Conservation (phyloP, 2,329 filamentous ascomycete species). For the Xenoacremonium recifei region DNA sequence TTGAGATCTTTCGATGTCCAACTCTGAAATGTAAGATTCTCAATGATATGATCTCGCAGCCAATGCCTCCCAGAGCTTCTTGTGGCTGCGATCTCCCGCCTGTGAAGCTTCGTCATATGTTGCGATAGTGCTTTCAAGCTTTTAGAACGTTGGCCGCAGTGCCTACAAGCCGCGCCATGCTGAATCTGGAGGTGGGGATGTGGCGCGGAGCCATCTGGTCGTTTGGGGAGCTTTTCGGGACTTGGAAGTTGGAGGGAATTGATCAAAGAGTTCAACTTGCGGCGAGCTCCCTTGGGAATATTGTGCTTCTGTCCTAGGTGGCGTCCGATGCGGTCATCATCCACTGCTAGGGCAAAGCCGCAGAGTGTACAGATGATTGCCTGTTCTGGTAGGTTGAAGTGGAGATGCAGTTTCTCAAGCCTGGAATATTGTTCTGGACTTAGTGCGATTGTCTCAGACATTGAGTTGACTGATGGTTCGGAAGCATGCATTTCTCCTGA, state of each 20-base stretch:
- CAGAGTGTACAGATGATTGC: constrained; percentile 3
- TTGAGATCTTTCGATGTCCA: constrained; percentile 1
- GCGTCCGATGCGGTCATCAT: background rate
- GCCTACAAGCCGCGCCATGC: constrained; percentile 3
- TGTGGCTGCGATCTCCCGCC: background rate
- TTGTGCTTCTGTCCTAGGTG: constrained; percentile 2
- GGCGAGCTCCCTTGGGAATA: constrained; percentile 1
- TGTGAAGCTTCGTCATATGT: background rate
- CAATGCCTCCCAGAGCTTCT: background rate
- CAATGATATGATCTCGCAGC: constrained; percentile 2
- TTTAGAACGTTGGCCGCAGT: constrained; percentile 3
- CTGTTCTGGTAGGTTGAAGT: constrained; percentile 1
- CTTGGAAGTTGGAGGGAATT: constrained; percentile 1
- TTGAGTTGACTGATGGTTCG: no score
- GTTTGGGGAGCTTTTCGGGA: background rate
- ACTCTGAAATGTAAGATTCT: constrained; percentile 3
- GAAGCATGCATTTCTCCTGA: no score
- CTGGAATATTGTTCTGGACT: background rate
- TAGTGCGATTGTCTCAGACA: no score
- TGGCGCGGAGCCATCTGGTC: constrained; percentile 3
- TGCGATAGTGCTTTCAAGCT: constrained; percentile 2
- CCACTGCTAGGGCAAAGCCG: constrained; percentile 3
- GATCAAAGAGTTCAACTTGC: constrained; percentile 1
- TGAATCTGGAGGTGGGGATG: constrained; percentile 3
- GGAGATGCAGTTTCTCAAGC: constrained; percentile 1